Percentiles rank a stretch among this genome's conserved stretches.
These are phyloP conservation scores for Coemansia pectinata DNA, from an alignment of 192 early-diverging fungal genomes.

Conservation along the genomic window DNA sequence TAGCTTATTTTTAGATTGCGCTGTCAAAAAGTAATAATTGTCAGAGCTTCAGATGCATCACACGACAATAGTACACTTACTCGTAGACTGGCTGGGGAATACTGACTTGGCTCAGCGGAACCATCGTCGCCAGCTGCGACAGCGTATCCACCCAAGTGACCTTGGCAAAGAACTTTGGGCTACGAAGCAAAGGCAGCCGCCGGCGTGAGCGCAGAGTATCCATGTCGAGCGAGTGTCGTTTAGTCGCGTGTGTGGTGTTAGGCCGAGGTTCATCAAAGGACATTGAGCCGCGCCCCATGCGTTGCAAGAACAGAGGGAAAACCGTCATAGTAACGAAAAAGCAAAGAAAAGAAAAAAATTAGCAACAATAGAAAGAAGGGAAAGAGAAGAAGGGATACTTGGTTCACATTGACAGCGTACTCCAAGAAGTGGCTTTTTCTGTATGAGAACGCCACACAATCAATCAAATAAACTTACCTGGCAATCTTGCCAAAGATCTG, in stretches of 20 bases:
- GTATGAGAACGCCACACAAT: neutral
- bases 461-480: conserved; percentile 28
- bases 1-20: conserved; percentile 6
- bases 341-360: neutral
- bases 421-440: neutral
- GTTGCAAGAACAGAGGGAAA: conserved; percentile 27
- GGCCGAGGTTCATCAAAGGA: conserved; percentile 22
- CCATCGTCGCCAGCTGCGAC: conserved; percentile 60
- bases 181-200: conserved; percentile 29
- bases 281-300: conserved; percentile 25
- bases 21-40: neutral
- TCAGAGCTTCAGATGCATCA: neutral
- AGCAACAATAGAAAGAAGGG: neutral
- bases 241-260: neutral
- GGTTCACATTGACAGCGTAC: neutral
- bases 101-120: conserved; percentile 71
- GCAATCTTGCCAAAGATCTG: conserved; percentile 40
- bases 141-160: conserved; percentile 78
- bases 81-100: conserved; percentile 61
- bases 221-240: conserved; percentile 17
- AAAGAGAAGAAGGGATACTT: neutral
- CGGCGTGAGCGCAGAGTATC: neutral
- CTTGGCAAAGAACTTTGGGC: conserved; percentile 89
- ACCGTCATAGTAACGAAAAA: conserved; percentile 9
- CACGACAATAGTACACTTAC: conserved; percentile 18